These are phyloP conservation scores for Pythium dissimile DNA, from an alignment of 352 stramenopile species.

Conservation along the genomic window DNA sequence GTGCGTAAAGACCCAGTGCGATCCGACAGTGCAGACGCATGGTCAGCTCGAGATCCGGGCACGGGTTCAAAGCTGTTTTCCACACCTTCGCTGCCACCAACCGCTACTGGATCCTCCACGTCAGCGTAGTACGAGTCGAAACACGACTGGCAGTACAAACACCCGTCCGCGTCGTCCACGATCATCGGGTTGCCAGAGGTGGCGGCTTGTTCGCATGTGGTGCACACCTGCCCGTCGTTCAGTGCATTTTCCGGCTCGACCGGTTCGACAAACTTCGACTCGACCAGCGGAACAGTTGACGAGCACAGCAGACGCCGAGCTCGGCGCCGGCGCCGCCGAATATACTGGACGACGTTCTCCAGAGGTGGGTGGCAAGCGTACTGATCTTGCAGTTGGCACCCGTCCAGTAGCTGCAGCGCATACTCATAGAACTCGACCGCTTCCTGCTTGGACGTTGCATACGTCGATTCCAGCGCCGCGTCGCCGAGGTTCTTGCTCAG, in stretches of 20 bases:
- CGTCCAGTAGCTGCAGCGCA: conserved; percentile 15
- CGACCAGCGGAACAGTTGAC: no score
- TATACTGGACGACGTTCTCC: conserved; percentile 12
- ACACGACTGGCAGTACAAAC: conserved; percentile 61
- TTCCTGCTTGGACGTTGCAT: neutral
- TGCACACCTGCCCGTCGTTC: conserved; percentile 27
- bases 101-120: neutral
- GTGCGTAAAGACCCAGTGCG: no score
- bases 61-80: neutral
- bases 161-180: conserved; percentile 59
- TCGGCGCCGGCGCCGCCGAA: conserved; percentile 13
- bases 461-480: conserved; percentile 15
- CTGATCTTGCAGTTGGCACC: conserved; percentile 7
- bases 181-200: conserved; percentile 28
- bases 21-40: no score
- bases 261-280: no score
- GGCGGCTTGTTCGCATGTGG: conserved; percentile 38
- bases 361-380: conserved; percentile 4
- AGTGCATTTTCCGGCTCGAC: neutral
- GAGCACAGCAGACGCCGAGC: neutral
- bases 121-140: conserved; percentile 66
- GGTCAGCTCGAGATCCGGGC: no score
- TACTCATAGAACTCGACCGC: conserved; percentile 25
- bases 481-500: conserved; percentile 69
- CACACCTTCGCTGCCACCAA: neutral